Evolutionary conservation across 352 stramenopile species (phyloP), one percentile per base, ranked within the genome.

Genomic region (Pythium rishiriense): DNA sequence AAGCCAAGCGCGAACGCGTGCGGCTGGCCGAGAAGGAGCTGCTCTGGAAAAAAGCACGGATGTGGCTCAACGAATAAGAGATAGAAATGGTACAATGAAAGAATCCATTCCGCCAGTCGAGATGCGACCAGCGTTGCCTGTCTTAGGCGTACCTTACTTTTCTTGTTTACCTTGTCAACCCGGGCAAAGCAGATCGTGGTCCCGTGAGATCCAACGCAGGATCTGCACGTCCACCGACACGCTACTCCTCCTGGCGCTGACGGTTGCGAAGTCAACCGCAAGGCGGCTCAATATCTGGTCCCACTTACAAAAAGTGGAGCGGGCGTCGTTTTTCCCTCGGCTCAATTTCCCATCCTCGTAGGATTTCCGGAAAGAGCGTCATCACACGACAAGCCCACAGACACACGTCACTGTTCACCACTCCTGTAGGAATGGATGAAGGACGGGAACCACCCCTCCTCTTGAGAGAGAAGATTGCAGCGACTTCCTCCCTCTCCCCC

Each of bases 341-440:
- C 77, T 88, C 81, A 21, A 85, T 85, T 86, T 87, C 81, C 76
- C 77, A 83, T 83, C 78, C 69, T 35, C 46, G 62, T 65, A 55
- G 70, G 78, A 88, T 90, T 90, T 90, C 50, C 72, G 74, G 76
- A 90, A 87, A 85, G 78, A 88, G 70, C 81, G 79, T 90, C 81
- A 88, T 87, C 76, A 78, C 79, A 88, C 79, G 57, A 72, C 65
- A 62, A 41, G 62, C 62, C 65, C 58, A 35, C 54, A 67, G 52
- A 72, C 58, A 53, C 53, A 37, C 54, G 45, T 48, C 64, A 35
- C 45, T 6, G 25, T 31, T 33, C 25, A n/a, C 28, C 19, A 21
- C 55, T 46, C 50, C 2, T 29, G 15, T 25, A n/a, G 24, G 37
- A 37, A 31, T 24, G 15, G 2, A 24, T 12, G 49, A 52, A 9